Evolutionary conservation across 2,329 filamentous ascomycete species (phyloP), one percentile per base, ranked within the genome.

Genomic region (Beauveria sp.): DNA sequence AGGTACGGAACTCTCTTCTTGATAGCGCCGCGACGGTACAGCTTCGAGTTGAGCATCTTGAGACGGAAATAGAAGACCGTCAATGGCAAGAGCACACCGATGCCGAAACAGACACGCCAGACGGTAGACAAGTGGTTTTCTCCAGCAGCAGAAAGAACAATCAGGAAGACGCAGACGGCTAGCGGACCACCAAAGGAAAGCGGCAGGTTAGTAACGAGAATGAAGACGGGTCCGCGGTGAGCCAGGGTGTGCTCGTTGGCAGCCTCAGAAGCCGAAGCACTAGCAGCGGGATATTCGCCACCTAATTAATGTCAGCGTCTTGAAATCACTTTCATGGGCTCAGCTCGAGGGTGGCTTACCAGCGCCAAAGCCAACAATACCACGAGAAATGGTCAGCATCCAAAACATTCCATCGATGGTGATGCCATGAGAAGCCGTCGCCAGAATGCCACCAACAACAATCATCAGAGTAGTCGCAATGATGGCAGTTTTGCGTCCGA

Each of bases 51-150:
- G 53, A 80, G 70, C 74, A 80, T 79, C 64, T 75, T 80, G 46
- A 84, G 69, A 16, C 82, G 80, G 63, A 85, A 82, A 68, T 83
- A 83, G 62, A 84, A 81, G 47, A 85, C 75, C 2, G 78, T 77
- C 9, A 85, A 70, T 0, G 82, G 82, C 18, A 81, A 72, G 47
- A 80, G 65, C 43, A 77, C 76, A 24, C 78, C 78, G 49, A 81
- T 77, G 6, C 75, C 78, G 60, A 80, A 79, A 65, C 78, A 80
- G 2, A 80, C 75, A 4, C 78, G 73, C 78, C 78, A 80, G 8
- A 80, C 73, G 1, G 75, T 78, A 51, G 68, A 72, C 67, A 73
- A 72, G 62, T 70, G 73, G 47, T 66, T 67, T 58, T 61, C 68
- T 16, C 70, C 73, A 58, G 69, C 72, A 4, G 73, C 73, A 5